Base-by-base conservation (phyloP, 2,329 filamentous ascomycete species). In the Ophiostoma angusticollis region DNA sequence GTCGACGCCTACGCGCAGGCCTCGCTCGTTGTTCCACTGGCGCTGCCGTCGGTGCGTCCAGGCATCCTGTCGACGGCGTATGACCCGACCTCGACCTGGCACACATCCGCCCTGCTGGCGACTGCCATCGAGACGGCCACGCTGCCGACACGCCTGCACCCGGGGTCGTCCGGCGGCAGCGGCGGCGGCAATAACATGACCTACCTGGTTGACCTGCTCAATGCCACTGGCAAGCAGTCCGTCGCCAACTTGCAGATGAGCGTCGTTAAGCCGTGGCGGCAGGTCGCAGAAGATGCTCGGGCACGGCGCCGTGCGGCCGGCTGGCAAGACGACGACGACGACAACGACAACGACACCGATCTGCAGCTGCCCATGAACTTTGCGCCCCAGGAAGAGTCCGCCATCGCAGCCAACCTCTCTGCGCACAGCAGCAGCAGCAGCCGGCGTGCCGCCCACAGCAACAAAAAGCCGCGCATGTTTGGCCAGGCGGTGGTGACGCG, bases 81-180 rank as follows among this genome's bases (percentile, higher is more conserved):
- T 12, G 72, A 87, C 49, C 48, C 58, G 9, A 58, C 61, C 7
- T 91, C 83, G 0, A 62, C 68, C 40, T 98, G 91, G 91, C 78
- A 93, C 50, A 73, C 74, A 4, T 80, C 84, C 11, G 87, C 81
- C 2, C 60, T 95, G 12, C 69, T 93, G 45, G 74, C 77, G 12
- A 68, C 82, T 1, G 83, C 81, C 2, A 55, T 94, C 11, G 91
- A 96, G 57, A 84, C 76, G 18, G 73, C 80, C 24, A 84, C 80
- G 1, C 60, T 96, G 12, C 82, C 84, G 6, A 79, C 84, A 1
- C 72, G 89, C 3, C 60, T 94, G 22, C 69, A 67, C 22, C 57
- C 66, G 9, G 56, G 56, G 4, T 56, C 49, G 45, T 64, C 55
- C 48, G 61, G 60, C 44, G 67, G 53, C 18, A 34, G 37, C 23